Percentiles rank a stretch among this genome's conserved stretches.
phyloP scores from a whole-genome alignment of 768 basidiomycete genomes.

The Lentinus tigrinus region DNA sequence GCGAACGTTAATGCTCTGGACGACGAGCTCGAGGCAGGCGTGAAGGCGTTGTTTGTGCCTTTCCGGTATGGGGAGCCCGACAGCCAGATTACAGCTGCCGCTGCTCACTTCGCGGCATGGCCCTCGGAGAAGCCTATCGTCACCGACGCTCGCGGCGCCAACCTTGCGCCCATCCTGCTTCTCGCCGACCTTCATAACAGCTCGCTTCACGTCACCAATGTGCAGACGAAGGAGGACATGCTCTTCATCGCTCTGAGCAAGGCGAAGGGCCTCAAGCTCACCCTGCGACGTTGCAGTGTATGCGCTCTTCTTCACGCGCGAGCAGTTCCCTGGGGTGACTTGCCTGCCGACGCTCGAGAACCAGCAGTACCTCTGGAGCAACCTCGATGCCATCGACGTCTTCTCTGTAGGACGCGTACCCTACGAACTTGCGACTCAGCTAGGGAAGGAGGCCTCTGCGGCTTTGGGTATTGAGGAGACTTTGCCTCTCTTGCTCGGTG shows the following conservation, averaged over 20 bases:
- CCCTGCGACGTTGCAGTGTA: constrained; percentile 93
- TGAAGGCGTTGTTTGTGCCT: constrained; percentile 85
- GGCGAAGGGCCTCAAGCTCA: constrained; percentile 88
- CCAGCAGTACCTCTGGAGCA: constrained; percentile 83
- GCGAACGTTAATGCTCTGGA: constrained; percentile 62
- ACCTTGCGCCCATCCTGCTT: constrained; percentile 89
- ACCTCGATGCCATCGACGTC: constrained; percentile 79
- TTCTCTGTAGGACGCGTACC: constrained; percentile 90
- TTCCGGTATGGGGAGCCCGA: constrained; percentile 51
- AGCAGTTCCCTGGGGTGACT: constrained; percentile 64
- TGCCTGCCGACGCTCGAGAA: constrained; percentile 73
- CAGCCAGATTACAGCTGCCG: constrained; percentile 70
- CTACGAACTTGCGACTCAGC: constrained; percentile 66
- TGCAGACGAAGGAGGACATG: constrained; percentile 83
- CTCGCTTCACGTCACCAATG: constrained; percentile 87
- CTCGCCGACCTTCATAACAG: constrained; percentile 91
- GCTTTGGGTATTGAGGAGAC: constrained; percentile 86
- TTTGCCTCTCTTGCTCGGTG: constrained; percentile 82
- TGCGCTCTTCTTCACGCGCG: constrained; percentile 82
- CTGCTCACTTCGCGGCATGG: constrained; percentile 89
- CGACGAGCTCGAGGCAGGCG: constrained; percentile 76
- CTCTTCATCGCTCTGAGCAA: constrained; percentile 92
- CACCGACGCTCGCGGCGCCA: constrained; percentile 86
- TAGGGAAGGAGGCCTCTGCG: constrained; percentile 58
- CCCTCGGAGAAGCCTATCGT: constrained; percentile 89